Base-by-base conservation (phyloP, 1,284 basidiomycete species). In the Meripilus lineatus region DNA sequence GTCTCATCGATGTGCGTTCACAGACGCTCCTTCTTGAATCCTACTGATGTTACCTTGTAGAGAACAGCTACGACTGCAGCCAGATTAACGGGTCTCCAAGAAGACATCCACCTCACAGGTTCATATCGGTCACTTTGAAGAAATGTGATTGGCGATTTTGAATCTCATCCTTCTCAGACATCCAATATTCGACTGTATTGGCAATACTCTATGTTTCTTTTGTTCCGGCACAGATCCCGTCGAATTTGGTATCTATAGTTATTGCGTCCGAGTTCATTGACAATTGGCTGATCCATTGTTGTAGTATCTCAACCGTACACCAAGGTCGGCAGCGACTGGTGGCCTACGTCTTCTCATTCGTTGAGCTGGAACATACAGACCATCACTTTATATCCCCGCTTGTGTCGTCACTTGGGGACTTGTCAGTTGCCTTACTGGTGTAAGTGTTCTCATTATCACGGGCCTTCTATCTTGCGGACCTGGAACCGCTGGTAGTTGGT, bases 241-340 rank as follows among this genome's bases (percentile, higher is more conserved):
- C 79, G 1, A 83, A 83, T 45, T 81, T 84, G 74, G 28, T 30
- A 82, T 84, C n/a, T n/a, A n/a, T n/a, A n/a, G n/a, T n/a, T n/a
- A n/a, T n/a, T n/a, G n/a, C n/a, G n/a, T n/a, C n/a, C n/a, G n/a
- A n/a, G n/a, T n/a, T n/a, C n/a, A n/a, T n/a, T n/a, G n/a, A n/a
- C n/a, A n/a, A n/a, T n/a, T n/a, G n/a, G 77, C n/a, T n/a, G 28
- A 30, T 10, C 28, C n/a, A n/a, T n/a, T n/a, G n/a, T n/a, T n/a
- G n/a, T n/a, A n/a, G 28, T 65, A 78, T 39, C 52, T 82, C 24
- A 78, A 78, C 45, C 69, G 69, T 46, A 67, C 80, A 34, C 65
- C 68, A 36, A 68, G 75, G 79, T 75, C 43, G 21, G 37, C 32
- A n/a, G n/a, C n/a, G n/a, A n/a, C n/a, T n/a, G n/a, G n/a, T n/a